Base-by-base conservation (phyloP, 352 stramenopile genomes). In the Globisporangium paddicum region DNA sequence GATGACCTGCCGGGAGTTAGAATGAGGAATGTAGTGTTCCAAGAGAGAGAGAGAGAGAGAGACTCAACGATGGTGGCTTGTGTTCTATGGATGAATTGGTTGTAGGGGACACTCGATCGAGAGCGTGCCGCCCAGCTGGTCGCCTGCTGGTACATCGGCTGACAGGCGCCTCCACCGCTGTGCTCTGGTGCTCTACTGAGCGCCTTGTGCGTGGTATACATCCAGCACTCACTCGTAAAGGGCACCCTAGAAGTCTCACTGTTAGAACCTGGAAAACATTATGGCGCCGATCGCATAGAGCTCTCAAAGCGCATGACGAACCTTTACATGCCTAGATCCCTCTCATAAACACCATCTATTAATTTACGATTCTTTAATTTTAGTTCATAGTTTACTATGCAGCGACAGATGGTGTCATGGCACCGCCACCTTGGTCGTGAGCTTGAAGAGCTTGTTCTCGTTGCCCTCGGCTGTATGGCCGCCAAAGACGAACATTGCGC, bases 401-500 rank as follows among this genome's bases (percentile, higher is more conserved):
- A n/a, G n/a, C n/a, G n/a, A n/a, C n/a, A n/a, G n/a, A 32, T 32
- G 6, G 6, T 5, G 9, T 44, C 37, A 58, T 9, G 37, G n/a
- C 34, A 38, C 9, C 16, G 21, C n/a, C 34, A 11, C 6, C 21
- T 62, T 62, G 26, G 37, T 23, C 14, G 38, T 37, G n/a, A 69
- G 44, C 1, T 65, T 65, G 16, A 66, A 77, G 25, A 86, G 69
- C 38, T 71, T 58, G 55, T 84, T 82, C 54, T 84, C 76, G 48
- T 81, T 73, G 7, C 76, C 76, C 9, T 66, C 42, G 8, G 74
- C 35, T 0, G 70, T 84, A 65, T 75, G 73, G 7, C 77, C 74
- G 41, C 77, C 77, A 57, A 84, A 86, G 19, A 86, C 68, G 41
- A 76, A 81, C 72, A 82, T 84, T 13, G 64, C 68, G 23, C 60